phyloP scores from a whole-genome alignment of 2,329 filamentous ascomycete genomes.

The Hymenoscyphus linearis region DNA sequence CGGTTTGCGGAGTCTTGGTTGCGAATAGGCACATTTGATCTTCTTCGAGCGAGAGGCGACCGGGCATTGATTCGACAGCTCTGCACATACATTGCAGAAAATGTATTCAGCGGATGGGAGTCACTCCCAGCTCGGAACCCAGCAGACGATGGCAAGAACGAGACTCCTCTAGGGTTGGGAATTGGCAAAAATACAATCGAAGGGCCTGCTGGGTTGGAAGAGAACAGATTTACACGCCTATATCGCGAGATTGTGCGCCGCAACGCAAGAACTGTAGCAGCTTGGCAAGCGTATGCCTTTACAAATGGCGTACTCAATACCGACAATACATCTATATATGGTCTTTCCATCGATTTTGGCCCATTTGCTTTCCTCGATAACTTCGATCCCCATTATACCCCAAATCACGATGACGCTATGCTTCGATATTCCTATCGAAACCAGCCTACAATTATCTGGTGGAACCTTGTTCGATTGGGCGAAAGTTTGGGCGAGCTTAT shows the following conservation, averaged over 20 bases:
- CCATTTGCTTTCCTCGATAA: conserved; percentile 98
- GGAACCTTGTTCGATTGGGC: conserved; percentile 89
- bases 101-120: conserved; percentile 85
- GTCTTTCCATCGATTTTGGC: conserved; percentile 88
- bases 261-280: conserved; percentile 82
- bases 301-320: conserved; percentile 98
- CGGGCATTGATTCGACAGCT: conserved; percentile 66
- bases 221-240: conserved; percentile 82
- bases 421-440: conserved; percentile 89
- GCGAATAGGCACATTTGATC: conserved; percentile 90
- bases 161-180: conserved; percentile 36
- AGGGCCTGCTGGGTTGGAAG: conserved; percentile 60
- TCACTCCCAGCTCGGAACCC: conserved; percentile 60
- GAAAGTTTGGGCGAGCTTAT: conserved; percentile 86
- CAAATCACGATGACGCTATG: conserved; percentile 90
- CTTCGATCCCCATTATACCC: conserved; percentile 91
- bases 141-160: conserved; percentile 45
- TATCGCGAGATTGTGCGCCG: conserved; percentile 82
- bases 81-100: conserved; percentile 77
- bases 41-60: conserved; percentile 79
- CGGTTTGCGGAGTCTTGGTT: conserved; percentile 91
- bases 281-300: conserved; percentile 98
- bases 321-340: conserved; percentile 89
- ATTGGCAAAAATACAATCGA: conserved; percentile 56
- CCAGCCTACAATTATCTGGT: conserved; percentile 96